phyloP scores from a whole-genome alignment of 345 rosid species.

The Cardamine occulta region DNA sequence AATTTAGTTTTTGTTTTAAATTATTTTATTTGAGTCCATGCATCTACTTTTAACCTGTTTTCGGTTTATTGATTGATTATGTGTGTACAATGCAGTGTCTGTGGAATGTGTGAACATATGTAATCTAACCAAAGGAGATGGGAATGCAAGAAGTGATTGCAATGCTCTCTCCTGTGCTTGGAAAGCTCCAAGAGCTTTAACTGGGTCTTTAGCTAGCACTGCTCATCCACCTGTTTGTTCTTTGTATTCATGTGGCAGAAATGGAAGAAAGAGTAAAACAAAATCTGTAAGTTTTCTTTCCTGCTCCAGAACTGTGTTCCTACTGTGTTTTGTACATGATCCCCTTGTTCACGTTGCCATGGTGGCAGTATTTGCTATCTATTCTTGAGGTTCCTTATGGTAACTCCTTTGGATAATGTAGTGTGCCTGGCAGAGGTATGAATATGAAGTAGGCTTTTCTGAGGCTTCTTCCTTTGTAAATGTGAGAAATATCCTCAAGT shows the following conservation, averaged over 20 bases:
- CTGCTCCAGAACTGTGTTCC: neutral
- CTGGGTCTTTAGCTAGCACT: constrained; percentile 88
- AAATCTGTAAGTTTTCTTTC: constrained; percentile 54
- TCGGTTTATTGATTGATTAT: constrained; percentile 7
- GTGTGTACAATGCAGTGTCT: constrained; percentile 58
- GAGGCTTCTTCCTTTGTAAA: constrained; percentile 48
- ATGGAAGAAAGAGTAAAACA: constrained; percentile 52
- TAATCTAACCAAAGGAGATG: constrained; percentile 79
- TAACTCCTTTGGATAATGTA: constrained; percentile 33
- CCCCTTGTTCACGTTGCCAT: constrained; percentile 10
- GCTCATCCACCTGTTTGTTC: constrained; percentile 63
- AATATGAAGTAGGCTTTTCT: constrained; percentile 49
- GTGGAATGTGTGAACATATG: constrained; percentile 83
- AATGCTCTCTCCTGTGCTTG: constrained; percentile 80
- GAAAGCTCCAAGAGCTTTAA: constrained; percentile 87
- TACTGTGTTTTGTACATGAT: neutral
- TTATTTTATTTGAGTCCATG: neutral
- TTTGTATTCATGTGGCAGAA: constrained; percentile 43
- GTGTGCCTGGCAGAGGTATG: constrained; percentile 53
- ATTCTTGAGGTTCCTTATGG: constrained; percentile 17
- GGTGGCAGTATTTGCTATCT: constrained; percentile 17
- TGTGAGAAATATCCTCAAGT: constrained; percentile 51
- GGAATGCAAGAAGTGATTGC: constrained; percentile 68
- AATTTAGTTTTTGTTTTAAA: neutral
- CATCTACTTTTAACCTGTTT: neutral